Conservation (phyloP, 768 basidiomycete species). For the Nidularia pulvinata region DNA sequence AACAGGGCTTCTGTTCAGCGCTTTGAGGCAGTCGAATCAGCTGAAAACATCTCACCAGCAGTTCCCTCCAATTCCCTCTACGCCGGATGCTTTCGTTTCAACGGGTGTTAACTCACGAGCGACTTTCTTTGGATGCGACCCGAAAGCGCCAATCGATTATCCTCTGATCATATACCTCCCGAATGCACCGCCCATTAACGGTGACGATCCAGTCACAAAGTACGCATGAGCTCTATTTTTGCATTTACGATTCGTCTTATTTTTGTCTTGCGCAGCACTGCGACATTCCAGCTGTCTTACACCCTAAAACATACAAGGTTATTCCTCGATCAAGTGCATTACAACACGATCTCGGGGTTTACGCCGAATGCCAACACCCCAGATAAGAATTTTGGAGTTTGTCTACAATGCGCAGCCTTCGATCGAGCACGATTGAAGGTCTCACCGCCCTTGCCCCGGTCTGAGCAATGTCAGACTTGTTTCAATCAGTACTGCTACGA, state of each 20-base stretch:
- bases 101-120: slow-evolving; percentile 67
- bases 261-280: slow-evolving; percentile 33
- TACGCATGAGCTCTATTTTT: slow-evolving; percentile 18
- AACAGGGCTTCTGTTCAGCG: slow-evolving; percentile 43
- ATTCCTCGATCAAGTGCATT: slow-evolving; percentile 63
- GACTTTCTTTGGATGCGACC: slow-evolving; percentile 82
- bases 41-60: slow-evolving; percentile 51
- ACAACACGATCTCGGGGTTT: slow-evolving; percentile 59
- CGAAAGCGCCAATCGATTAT: slow-evolving; percentile 49
- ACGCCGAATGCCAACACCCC: slow-evolving; percentile 53
- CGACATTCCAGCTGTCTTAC: slow-evolving; percentile 63
- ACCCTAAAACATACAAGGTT: slow-evolving; percentile 46
- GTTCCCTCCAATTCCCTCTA: slow-evolving; percentile 65
- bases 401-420: slow-evolving; percentile 66
- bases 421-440: slow-evolving; percentile 49
- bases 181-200: slow-evolving; percentile 69
- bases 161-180: slow-evolving; percentile 78
- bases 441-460: slow-evolving; percentile 30
- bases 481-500: slow-evolving; percentile 58
- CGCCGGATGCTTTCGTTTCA: slow-evolving; percentile 47
- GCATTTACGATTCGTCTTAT: background rate
- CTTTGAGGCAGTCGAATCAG: slow-evolving; percentile 39
- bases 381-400: slow-evolving; percentile 64
- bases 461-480: slow-evolving; percentile 39
- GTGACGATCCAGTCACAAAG: slow-evolving; percentile 67